Percentiles rank a stretch among this genome's conserved stretches.
phyloP scores from a whole-genome alignment of 768 basidiomycete genomes.

The Pleurotus djamor region DNA sequence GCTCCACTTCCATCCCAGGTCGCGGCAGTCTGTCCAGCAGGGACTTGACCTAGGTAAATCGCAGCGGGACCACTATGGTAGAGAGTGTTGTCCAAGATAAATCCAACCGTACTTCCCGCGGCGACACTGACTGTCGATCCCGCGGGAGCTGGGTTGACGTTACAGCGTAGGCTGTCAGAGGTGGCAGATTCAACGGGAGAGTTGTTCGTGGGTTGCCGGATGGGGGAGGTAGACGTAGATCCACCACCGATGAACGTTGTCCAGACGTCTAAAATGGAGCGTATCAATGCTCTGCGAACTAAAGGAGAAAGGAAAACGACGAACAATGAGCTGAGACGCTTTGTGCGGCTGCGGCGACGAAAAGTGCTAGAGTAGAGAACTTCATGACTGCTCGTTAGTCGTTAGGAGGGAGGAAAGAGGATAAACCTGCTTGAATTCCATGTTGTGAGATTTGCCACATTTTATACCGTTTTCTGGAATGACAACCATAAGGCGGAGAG shows the following conservation, averaged over 20 bases:
- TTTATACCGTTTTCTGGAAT: not conserved
- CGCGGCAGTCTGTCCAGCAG: constrained; percentile 27
- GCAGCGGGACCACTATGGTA: constrained; percentile 37
- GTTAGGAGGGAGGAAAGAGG: not conserved
- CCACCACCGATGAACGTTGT: constrained; percentile 21
- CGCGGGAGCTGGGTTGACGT: constrained; percentile 31
- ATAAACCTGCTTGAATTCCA: not conserved
- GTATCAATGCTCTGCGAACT: not conserved
- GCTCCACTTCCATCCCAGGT: constrained; percentile 36
- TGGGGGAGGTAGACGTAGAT: constrained; percentile 20
- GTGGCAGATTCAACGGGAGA: constrained; percentile 38
- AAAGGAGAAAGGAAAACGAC: not conserved
- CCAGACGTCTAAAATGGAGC: constrained; percentile 24
- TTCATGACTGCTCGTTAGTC: constrained; percentile 15
- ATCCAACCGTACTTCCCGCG: constrained; percentile 28
- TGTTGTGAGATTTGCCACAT: not conserved
- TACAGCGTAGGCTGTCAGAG: constrained; percentile 34
- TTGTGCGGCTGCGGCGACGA: constrained; percentile 22
- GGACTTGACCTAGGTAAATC: constrained; percentile 35
- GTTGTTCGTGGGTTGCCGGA: constrained; percentile 37
- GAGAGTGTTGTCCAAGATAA: constrained; percentile 32
- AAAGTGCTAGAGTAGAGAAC: constrained; percentile 15
- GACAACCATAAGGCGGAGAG: not conserved
- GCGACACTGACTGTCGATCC: constrained; percentile 29
- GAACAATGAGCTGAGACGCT: constrained; percentile 30